Percentiles rank a stretch among this genome's conserved stretches.
Conservation (phyloP, 225 moss, liverwort and hornwort species). For the Sphagnum contortum region DNA sequence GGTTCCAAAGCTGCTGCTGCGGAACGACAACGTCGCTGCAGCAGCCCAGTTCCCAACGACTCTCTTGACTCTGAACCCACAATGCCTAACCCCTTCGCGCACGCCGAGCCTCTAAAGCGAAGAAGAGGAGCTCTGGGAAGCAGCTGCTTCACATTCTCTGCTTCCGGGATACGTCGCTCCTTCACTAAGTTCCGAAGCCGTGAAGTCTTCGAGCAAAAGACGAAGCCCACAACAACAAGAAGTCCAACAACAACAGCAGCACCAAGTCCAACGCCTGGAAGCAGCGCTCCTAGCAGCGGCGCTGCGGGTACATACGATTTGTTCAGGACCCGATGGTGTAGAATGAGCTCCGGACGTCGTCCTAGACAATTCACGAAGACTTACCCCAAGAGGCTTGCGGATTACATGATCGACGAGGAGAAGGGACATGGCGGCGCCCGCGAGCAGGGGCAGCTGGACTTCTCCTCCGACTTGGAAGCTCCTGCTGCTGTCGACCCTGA, state of each 20-base stretch:
- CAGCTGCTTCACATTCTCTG: conserved; percentile 3
- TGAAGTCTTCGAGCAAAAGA: background rate
- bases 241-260: background rate
- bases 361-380: conserved; percentile 16
- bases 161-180: background rate
- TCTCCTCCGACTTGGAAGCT: too few species aligned
- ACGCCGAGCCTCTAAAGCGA: background rate
- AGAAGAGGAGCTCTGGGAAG: conserved; percentile 15
- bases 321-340: conserved; percentile 29
- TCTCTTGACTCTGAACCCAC: conserved; percentile 8
- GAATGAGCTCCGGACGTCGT: conserved; percentile 8
- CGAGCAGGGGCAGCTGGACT: background rate
- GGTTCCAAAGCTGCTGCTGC: too few species aligned
- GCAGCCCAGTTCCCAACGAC: too few species aligned
- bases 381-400: conserved; percentile 7
- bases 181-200: conserved; percentile 16
- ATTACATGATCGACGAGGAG: background rate
- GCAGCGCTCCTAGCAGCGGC: too few species aligned
- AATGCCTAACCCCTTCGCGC: conserved; percentile 9
- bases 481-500: too few species aligned
- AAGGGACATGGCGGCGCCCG: background rate
- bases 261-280: too few species aligned
- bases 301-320: conserved; percentile 23
- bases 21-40: too few species aligned
- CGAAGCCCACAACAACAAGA: conserved; percentile 5